Evolutionary conservation across 768 basidiomycete species (phyloP), one percentile per base, ranked within the genome.

Genomic region (Epithele typhae): DNA sequence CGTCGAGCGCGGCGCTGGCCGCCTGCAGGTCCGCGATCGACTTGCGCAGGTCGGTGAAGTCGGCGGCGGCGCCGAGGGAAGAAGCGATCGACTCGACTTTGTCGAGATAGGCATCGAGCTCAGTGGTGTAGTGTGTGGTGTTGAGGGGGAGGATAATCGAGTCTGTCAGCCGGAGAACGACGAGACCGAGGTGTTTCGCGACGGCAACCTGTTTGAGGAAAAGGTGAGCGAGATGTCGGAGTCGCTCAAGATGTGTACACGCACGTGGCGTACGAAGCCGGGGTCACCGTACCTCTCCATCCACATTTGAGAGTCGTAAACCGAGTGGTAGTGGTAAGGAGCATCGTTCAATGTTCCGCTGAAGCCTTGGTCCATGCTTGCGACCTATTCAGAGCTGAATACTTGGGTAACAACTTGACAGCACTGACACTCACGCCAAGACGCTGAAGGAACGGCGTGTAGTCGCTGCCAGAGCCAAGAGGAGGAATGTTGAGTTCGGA

Each of bases 391-490:
- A n/a, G n/a, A n/a, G n/a, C n/a, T n/a, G n/a, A n/a, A n/a, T n/a
- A n/a, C n/a, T n/a, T n/a, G n/a, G n/a, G n/a, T n/a, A n/a, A n/a
- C n/a, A n/a, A n/a, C n/a, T n/a, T n/a, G n/a, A n/a, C n/a, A n/a
- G n/a, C n/a, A n/a, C n/a, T n/a, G n/a, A n/a, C 50, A 38, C 78
- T 68, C 43, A 86, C 76, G 3, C 86, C 86, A 46, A 84, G 72
- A 30, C 81, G 72, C 64, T 97, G 90, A 57, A 98, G 66, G 71
- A 97, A 96, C 11, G 90, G 84, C 1, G 94, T 96, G 53, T 74
- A 97, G 64, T 97, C 95, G 48, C 88, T 91, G 21, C 91, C 91
- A 43, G 84, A 88, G 36, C 91, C 91, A 18, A 92, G 67, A 14
- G 87, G 77, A 0, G 25, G 23, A 36, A 92, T 64, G 18, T 73